A percentile compares a stretch with the other conserved stretches of the same genome.
Conservation (phyloP, 2,329 filamentous ascomycete species). For the Aschersonia sp. region DNA sequence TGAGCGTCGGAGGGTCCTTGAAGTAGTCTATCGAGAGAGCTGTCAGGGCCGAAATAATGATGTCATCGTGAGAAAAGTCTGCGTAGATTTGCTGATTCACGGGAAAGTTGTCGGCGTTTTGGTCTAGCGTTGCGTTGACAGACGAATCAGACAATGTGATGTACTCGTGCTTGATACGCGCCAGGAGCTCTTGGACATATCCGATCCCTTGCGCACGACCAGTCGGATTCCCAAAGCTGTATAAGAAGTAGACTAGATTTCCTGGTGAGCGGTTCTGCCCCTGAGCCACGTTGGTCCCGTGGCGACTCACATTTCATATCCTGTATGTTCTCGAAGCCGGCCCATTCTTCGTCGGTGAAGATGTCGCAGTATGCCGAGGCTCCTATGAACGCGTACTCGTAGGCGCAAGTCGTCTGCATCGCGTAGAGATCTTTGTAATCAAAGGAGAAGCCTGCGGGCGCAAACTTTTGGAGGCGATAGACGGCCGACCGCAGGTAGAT, state of each 20-base stretch:
- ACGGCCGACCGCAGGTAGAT: conserved; percentile 29
- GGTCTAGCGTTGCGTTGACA: conserved; percentile 57
- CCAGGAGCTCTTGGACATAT: conserved; percentile 65
- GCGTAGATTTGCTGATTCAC: conserved; percentile 51
- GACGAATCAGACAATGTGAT: conserved; percentile 37
- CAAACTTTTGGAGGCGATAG: conserved; percentile 28
- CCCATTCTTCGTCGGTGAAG: conserved; percentile 55
- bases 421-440: conserved; percentile 34
- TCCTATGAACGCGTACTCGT: conserved; percentile 34
- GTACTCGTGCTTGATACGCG: conserved; percentile 59
- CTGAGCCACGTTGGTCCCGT: too few relatives aligned
- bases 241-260: conserved; percentile 51
- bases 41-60: conserved; percentile 37
- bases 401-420: conserved; percentile 37
- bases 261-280: not conserved
- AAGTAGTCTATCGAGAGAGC: conserved; percentile 41
- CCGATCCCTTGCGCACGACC: conserved; percentile 67
- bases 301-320: conserved; percentile 31
- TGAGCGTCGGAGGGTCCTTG: conserved; percentile 27
- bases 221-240: conserved; percentile 60
- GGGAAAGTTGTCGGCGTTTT: conserved; percentile 49
- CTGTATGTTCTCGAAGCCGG: conserved; percentile 41
- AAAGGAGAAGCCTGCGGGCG: conserved; percentile 30
- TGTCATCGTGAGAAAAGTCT: conserved; percentile 76
- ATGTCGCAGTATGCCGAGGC: conserved; percentile 49